phyloP scores from a whole-genome alignment of 1,284 basidiomycete genomes.

The Malassezia psittaci region DNA sequence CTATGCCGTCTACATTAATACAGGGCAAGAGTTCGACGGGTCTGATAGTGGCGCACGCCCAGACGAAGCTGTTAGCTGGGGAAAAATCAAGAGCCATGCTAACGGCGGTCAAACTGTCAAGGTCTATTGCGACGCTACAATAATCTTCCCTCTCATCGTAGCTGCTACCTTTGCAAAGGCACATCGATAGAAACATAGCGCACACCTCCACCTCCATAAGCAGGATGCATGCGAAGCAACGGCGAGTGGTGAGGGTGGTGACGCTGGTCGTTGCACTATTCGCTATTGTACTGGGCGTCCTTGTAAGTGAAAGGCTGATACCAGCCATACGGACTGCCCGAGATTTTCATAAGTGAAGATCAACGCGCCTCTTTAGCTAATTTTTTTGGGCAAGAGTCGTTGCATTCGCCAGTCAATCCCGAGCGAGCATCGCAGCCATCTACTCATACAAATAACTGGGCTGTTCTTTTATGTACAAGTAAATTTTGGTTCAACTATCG shows the following conservation, averaged over 20 bases:
- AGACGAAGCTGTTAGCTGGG: conserved; percentile 98
- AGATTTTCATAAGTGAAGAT: conserved; percentile 14
- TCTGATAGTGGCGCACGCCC: conserved; percentile 94
- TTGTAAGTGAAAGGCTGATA: background rate
- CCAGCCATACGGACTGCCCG: conserved; percentile 13
- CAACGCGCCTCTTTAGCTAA: conserved; percentile 19
- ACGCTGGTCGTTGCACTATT: background rate
- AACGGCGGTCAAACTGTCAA: conserved; percentile 77
- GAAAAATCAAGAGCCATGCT: conserved; percentile 70
- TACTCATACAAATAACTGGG: conserved; percentile 78
- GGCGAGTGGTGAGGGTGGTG: background rate
- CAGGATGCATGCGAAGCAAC: background rate
- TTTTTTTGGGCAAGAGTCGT: conserved; percentile 17
- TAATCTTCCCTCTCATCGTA: conserved; percentile 80
- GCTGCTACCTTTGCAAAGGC: conserved; percentile 57
- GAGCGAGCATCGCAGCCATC: conserved; percentile 2
- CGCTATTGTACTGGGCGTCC: background rate
- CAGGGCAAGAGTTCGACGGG: conserved; percentile 96
- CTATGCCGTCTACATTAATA: conserved; percentile 95
- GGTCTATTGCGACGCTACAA: conserved; percentile 65
- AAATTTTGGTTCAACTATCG: conserved; percentile 98
- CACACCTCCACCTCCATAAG: conserved; percentile 8
- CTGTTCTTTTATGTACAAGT: conserved; percentile 85
- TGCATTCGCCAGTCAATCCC: background rate
- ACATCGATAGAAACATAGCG: background rate